Evolutionary conservation across 2,329 filamentous ascomycete species (phyloP), one percentile per base, ranked within the genome.

Genomic region (Fusarium neocosmosporiellum): DNA sequence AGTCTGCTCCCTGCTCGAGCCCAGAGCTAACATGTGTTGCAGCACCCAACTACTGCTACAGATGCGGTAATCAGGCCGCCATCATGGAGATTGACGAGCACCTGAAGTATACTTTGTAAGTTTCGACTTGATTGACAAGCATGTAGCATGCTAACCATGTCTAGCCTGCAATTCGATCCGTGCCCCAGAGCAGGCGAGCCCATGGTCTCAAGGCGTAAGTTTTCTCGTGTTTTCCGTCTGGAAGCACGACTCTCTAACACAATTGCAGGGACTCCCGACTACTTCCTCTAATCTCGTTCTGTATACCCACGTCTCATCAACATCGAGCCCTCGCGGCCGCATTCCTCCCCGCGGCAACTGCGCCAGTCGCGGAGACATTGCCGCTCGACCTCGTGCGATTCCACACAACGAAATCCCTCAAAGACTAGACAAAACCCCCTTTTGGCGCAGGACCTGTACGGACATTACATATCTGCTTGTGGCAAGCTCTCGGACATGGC

Each of bases 81-180:
- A 98, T 99, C 83, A 99, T 99, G 96, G 96, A 98, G 85, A 99
- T 99, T 83, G 96, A 98, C 76, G 96, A 99, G 86, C 95, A 98
- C 83, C 87, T 99, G 81, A 98, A 99, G 88, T 99, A 98, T 86
- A 98, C 96, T 80, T 98, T 99, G 96, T 98, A 89, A 84, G 95
- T 91, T 59, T 36, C 29, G 20, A 18, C 18, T 33, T 31, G n/a
- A 22, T 10, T 9, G 34, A 16, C 27, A 57, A 7, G 10, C 18
- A 7, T 16, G 14, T n/a, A 29, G 55, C 20, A 65, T 70, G 79
- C 84, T 75, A 83, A 66, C 70, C 24, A 55, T 37, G 31, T 67
- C 22, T 79, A 99, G 96, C 92, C 87, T 99, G 85, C 96, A 99
- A 92, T 99, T 98, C 84, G 96, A 99, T 82, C 96, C 96, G 63